Conservation (phyloP, 1,139 yeast genomes). For the Candida tunisiensis region DNA sequence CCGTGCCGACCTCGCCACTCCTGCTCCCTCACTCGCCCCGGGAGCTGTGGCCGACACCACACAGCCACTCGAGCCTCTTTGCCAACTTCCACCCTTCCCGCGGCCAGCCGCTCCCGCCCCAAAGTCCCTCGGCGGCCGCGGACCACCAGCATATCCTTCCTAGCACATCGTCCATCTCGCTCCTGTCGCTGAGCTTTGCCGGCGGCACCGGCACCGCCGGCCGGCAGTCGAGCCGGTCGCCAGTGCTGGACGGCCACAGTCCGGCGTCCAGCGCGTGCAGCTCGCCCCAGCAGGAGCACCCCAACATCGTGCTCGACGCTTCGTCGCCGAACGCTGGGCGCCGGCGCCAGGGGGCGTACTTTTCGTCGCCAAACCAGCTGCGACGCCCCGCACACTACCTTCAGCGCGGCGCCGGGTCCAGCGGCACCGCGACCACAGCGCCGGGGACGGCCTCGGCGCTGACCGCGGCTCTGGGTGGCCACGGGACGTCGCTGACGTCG, state of each 20-base stretch:
- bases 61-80: not conserved
- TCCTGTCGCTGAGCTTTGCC: constrained; percentile 3
- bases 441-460: not conserved
- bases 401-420: not conserved
- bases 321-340: not conserved
- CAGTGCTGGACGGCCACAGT: not conserved
- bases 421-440: not conserved
- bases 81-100: not conserved
- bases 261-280: not conserved
- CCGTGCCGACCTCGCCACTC: not conserved
- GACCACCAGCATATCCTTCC: constrained; percentile 2
- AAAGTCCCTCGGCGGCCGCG: not conserved
- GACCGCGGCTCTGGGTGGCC: not conserved
- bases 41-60: not conserved
- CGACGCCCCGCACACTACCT: too few species aligned
- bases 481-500: not conserved
- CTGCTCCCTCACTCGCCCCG: constrained; percentile 1
- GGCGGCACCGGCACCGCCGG: not conserved
- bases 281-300: not conserved
- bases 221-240: not conserved
- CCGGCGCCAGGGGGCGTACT: too few species aligned
- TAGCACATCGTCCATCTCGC: constrained; percentile 5
- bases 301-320: not conserved
- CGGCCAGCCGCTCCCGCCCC: not conserved
- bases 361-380: too few species aligned